A percentile compares a stretch with the other conserved stretches of the same genome.
Conservation (phyloP, 805 yeast species). For the Candida tammaniensis region DNA sequence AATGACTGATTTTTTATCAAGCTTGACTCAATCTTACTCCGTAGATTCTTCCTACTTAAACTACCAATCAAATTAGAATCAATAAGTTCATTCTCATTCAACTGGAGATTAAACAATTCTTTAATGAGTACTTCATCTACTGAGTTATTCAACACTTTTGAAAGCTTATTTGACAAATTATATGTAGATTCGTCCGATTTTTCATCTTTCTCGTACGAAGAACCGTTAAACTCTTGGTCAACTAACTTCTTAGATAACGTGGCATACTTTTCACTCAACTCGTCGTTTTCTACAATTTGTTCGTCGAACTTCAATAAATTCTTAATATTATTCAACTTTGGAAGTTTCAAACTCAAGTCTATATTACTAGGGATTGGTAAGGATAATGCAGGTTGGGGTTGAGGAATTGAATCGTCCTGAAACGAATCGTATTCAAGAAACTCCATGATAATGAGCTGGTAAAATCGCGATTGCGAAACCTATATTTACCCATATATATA, state of each 20-base stretch:
- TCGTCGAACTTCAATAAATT: slow-evolving; percentile 26
- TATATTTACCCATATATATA: too few relatives aligned
- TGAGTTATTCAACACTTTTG: slow-evolving; percentile 47
- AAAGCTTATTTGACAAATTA: slow-evolving; percentile 41
- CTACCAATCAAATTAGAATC: slow-evolving; percentile 55
- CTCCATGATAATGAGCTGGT: too few relatives aligned
- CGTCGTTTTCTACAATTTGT: slow-evolving; percentile 11
- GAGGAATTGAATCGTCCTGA: slow-evolving; percentile 28
- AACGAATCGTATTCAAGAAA: slow-evolving; percentile 39
- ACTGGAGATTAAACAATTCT: slow-evolving; percentile 26
- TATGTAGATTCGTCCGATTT: slow-evolving; percentile 1
- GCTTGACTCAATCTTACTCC: slow-evolving; percentile 60
- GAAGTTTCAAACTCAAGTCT: slow-evolving; percentile 28
- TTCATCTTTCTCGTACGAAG: background rate
- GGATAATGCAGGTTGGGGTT: slow-evolving; percentile 45
- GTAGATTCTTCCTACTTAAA: slow-evolving; percentile 55
- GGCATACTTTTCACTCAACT: slow-evolving; percentile 49
- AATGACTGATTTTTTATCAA: slow-evolving; percentile 50
- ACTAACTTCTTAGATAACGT: slow-evolving; percentile 38
- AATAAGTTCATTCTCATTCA: slow-evolving; percentile 30
- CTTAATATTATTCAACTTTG: slow-evolving; percentile 31
- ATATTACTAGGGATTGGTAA: slow-evolving; percentile 36
- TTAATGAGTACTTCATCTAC: slow-evolving; percentile 37
- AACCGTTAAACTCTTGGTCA: slow-evolving; percentile 1
- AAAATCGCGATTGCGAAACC: too few relatives aligned